phyloP scores from a whole-genome alignment of 495 filamentous ascomycete genomes.

The Jackrogersella minutella region DNA sequence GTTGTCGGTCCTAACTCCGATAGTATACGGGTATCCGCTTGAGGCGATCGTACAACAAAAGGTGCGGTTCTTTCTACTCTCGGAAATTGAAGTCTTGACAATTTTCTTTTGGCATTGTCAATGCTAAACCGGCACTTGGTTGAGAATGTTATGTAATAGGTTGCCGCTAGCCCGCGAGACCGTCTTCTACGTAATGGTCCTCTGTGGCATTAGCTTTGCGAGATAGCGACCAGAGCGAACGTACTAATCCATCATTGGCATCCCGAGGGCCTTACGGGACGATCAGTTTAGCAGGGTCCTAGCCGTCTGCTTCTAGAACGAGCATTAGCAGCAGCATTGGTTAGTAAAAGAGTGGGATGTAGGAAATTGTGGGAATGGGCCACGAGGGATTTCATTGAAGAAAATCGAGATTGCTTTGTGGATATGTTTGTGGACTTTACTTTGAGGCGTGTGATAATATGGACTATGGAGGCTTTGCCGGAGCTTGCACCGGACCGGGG shows the following conservation, averaged over 20 bases:
- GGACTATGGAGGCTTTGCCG: slow-evolving; percentile 1
- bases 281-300: slow-evolving; percentile 20
- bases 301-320: slow-evolving; percentile 1
- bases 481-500: slow-evolving; percentile 3
- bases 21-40: slow-evolving; percentile 8
- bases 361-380: background rate
- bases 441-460: no score
- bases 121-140: slow-evolving; percentile 21
- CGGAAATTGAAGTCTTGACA: slow-evolving; percentile 18
- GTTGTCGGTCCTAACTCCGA: slow-evolving; percentile 17
- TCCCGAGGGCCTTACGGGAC: slow-evolving; percentile 21
- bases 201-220: slow-evolving; percentile 4
- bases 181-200: slow-evolving; percentile 6
- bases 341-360: background rate
- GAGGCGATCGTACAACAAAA: slow-evolving; percentile 1
- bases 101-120: background rate
- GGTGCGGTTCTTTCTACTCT: slow-evolving; percentile 12
- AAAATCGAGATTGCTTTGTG: slow-evolving; percentile 9
- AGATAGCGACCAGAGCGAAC: background rate
- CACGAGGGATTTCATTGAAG: slow-evolving; percentile 1
- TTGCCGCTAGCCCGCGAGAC: slow-evolving; percentile 24
- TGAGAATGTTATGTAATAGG: slow-evolving; percentile 32
- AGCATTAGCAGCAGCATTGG: background rate
- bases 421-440: background rate
- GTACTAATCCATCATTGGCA: slow-evolving; percentile 2